Percentiles rank a stretch among this genome's conserved stretches.
Evolutionary conservation across 805 yeast genomes (phyloP).

Genomic region (Starmerella apis): DNA sequence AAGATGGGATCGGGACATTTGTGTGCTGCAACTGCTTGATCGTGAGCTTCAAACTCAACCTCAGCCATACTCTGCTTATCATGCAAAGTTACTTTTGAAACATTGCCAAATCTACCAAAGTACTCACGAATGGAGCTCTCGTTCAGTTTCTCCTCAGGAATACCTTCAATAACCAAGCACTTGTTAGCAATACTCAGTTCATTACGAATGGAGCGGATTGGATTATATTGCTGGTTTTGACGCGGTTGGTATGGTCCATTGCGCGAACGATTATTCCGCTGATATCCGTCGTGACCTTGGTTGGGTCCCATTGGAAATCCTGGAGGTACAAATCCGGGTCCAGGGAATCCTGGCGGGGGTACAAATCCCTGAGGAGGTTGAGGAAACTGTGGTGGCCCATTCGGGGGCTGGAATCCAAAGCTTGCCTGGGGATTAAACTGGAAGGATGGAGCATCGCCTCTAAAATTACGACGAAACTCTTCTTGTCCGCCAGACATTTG

Average conservation of each 20-base stretch:
- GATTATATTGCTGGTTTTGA: conserved; percentile 4
- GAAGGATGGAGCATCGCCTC: conserved; percentile 11
- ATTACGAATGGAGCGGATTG: conserved; percentile 19
- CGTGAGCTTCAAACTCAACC: conserved; percentile 34
- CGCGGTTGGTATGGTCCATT: not conserved
- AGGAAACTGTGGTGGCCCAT: not conserved
- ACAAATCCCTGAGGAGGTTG: not conserved
- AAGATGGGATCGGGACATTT: conserved; percentile 38
- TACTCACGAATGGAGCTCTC: conserved; percentile 31
- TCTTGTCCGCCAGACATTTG: conserved; percentile 25
- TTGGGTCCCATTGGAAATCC: conserved; percentile 1
- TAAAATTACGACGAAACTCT: conserved; percentile 27
- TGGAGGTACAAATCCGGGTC: conserved; percentile 5
- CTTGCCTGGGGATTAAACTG: conserved; percentile 8
- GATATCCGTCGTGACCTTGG: not conserved
- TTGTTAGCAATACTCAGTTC: conserved; percentile 28
- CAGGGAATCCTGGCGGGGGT: conserved; percentile 8
- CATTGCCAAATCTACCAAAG: conserved; percentile 37
- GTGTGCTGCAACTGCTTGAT: conserved; percentile 38
- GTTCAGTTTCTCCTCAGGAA: conserved; percentile 37
- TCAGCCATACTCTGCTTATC: conserved; percentile 31
- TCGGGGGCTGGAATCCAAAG: not conserved
- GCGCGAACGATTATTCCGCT: not conserved
- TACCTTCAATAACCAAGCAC: conserved; percentile 35
- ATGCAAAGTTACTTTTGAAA: conserved; percentile 30